Evolutionary conservation across 768 basidiomycete species (phyloP).

Genomic region (Kwoniella pini): DNA sequence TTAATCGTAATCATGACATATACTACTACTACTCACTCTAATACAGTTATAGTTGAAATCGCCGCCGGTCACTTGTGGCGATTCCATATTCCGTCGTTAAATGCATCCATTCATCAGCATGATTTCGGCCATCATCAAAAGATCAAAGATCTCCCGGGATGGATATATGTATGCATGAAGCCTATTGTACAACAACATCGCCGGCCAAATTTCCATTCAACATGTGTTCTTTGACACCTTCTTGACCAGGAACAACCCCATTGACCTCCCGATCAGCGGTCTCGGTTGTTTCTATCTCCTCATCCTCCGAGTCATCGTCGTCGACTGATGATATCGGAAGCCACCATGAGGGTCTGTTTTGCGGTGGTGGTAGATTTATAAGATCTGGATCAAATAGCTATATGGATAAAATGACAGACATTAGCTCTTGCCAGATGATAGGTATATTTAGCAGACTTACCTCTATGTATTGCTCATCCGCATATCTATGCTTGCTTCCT

Average conservation of each 20-base stretch:
- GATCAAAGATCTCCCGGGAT: no score
- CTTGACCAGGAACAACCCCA: slow-evolving; percentile 16
- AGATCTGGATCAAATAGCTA: slow-evolving; percentile 51
- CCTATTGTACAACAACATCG: slow-evolving; percentile 1
- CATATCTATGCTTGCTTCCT: slow-evolving; percentile 46
- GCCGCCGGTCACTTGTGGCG: slow-evolving; percentile 13
- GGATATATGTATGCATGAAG: background rate
- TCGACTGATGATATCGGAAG: slow-evolving; percentile 7
- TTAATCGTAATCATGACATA: background rate
- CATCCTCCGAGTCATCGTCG: slow-evolving; percentile 24
- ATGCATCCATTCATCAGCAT: no score
- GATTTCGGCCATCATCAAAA: no score
- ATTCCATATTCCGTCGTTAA: background rate
- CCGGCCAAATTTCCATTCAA: background rate
- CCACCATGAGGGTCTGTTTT: slow-evolving; percentile 35
- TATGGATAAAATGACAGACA: no score
- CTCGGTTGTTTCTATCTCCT: background rate
- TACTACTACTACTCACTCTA: background rate
- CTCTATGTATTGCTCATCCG: slow-evolving; percentile 54
- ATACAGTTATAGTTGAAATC: background rate
- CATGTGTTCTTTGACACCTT: slow-evolving; percentile 12
- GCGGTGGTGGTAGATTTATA: slow-evolving; percentile 41
- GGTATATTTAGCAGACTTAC: no score
- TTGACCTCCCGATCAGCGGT: slow-evolving; percentile 10
- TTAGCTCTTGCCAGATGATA: no score